A percentile compares a stretch with the other conserved stretches of the same genome.
Evolutionary conservation across 805 yeast genomes (phyloP).

Genomic region (Hanseniaspora jakobsenii): DNA sequence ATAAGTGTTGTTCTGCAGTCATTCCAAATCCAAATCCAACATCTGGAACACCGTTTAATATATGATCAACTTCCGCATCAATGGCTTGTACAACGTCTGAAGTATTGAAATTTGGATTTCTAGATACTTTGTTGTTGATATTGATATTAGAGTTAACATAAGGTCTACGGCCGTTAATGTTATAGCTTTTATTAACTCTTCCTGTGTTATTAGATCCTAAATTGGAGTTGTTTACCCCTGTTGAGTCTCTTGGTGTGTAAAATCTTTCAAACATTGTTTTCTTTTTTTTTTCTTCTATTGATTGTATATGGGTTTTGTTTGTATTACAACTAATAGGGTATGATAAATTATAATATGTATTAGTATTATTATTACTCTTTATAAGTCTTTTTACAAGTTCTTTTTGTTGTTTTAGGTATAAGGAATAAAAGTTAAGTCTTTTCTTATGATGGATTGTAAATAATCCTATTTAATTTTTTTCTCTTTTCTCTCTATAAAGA

Average conservation of each 20-base stretch:
- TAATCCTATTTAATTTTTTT: no score
- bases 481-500: no score
- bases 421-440: no score
- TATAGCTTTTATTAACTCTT: not conserved
- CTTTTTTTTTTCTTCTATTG: no score
- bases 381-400: no score
- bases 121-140: not conserved
- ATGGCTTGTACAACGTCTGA: not conserved
- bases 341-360: no score
- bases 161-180: not conserved
- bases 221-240: not conserved
- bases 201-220: not conserved
- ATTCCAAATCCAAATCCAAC: constrained; percentile 9
- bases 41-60: not conserved
- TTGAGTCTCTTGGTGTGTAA: not conserved
- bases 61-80: not conserved
- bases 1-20: constrained; percentile 7
- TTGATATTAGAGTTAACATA: not conserved
- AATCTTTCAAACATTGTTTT: not conserved
- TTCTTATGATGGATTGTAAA: no score
- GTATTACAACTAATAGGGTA: no score
- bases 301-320: no score
- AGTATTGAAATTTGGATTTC: not conserved
- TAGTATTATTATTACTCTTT: no score
- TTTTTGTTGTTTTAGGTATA: no score